Evolutionary conservation across 768 basidiomycete species (phyloP), one percentile per base, ranked within the genome.

Genomic region (Naganishia antarctica): DNA sequence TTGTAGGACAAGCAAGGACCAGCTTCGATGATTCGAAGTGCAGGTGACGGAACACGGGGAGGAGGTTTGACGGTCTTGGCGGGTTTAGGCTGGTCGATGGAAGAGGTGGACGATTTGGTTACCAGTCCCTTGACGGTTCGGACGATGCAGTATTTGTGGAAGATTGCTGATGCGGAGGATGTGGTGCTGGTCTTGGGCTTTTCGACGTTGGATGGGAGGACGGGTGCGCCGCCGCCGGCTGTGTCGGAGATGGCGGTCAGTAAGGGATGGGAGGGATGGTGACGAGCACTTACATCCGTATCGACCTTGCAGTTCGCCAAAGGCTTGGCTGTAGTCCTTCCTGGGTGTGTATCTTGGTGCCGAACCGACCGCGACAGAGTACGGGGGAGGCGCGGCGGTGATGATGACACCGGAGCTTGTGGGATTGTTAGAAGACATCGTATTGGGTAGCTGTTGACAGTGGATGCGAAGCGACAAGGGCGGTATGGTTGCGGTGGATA

Each of bases 221-320:
- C 25, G 18, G 53, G 53, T 11, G 37, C 53, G 23, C 34, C 53
- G 21, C 53, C 53, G 53, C 34, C 53, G 53, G 32, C 53, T 57
- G 21, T 23, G 15, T 13, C 4, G 53, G 12, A 37, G 34, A 4
- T 16, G 29, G 21, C 1, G 1, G 53, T 57, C 23, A 57, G 53
- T 21, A 40, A 12, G 23, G 3, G 23, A 6, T 9, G 53, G 28
- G 12, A 16, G 15, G 26, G 21, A 6, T 4, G 3, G 37, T 1
- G 53, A 51, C 7, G 13, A 25, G n/a, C 23, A 57, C 53, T 57
- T 40, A 57, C 53, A 57, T 57, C 53, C 53, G 53, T 57, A 57
- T 21, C 16, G 34, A 26, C 53, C 37, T 40, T 57, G 53, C 21
- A 57, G 53, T 12, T 57, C 53, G 18, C 34, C 53, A 25, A 57